Base-by-base conservation (phyloP, 192 early-diverging fungal species). In the Coemansia sp. region DNA sequence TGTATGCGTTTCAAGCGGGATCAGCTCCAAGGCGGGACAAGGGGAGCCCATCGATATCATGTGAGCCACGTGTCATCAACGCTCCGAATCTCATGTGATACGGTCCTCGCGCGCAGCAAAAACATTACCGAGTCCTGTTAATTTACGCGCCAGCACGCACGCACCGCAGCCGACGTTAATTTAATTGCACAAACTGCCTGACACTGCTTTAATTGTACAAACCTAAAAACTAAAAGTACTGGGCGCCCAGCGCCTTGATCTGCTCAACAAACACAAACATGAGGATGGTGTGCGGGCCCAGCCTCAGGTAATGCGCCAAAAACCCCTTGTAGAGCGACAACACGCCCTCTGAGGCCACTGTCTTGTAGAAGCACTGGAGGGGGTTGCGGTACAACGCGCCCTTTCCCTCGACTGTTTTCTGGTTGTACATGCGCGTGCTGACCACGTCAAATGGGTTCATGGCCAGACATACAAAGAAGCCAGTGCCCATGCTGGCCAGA, bases 401-500 rank as follows among this genome's bases (percentile, higher is more conserved):
- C 22, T 86, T 85, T 12, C 85, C 85, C 19, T 77, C 75, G 17
- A 81, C 76, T n/a, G 85, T 72, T 51, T 85, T 82, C 59, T 96
- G 93, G 67, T 96, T 95, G 82, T 94, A 97, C 92, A 97, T 96
- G 50, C 96, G 85, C 5, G 94, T 95, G 44, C 85, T 91, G 49
- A 95, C 88, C 7, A 97, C 93, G 77, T 98, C 96, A 62, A 96
- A 95, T n/a, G 96, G 94, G 59, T 98, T 97, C 94, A 98, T 98
- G 47, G 86, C 90, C 20, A 85, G 75, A 67, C 91, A 93, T 14
- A 96, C 90, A 65, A 93, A 88, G 59, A 96, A 85, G 53, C 91
- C 90, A 0, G 90, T 90, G 47, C 90, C 75, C 82, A 94, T 78
- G 71, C 87, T 88, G 3, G 91, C 87, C 37, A 87, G 62, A 38